Evolutionary conservation across 2,329 filamentous ascomycete species (phyloP), one percentile per base, ranked within the genome.

Genomic region (Emydomyces testavorans): DNA sequence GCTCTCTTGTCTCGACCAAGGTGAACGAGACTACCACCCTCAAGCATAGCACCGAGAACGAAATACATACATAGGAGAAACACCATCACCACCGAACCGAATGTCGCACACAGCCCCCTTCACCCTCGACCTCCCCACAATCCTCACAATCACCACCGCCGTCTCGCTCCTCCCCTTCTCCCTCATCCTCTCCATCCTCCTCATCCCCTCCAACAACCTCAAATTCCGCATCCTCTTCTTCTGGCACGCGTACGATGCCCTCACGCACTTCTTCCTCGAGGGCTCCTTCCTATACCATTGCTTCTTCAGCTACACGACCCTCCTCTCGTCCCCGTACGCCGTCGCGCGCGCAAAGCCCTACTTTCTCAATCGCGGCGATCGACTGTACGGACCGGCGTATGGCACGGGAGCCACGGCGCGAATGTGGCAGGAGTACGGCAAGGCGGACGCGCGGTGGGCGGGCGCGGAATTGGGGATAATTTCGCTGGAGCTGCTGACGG

Each of bases 201-300:
- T 75, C 7, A 71, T 83, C 21, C 77, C 81, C 3, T 61, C 67
- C 15, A 60, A 71, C 1, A 71, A 79, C 8, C 67, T 76, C 1
- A 62, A 69, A 31, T 76, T 79, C 48, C 86, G 88, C 52, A 70
- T 85, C 62, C 80, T 95, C 54, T 94, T 94, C 74, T 77, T 93
- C 68, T 95, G 90, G 90, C 89, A 95, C 70, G 76, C 85, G 31
- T 93, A 94, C 69, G 89, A 95, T 65, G 86, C 86, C 26, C 76
- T 95, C 36, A 90, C 89, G 60, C 92, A 98, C 71, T 79, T 93
- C 66, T 73, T 87, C 63, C 83, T 96, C 63, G 90, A 96, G 70
- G 89, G 87, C 46, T 83, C 80, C 59, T 96, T 87, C 67, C 79
- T 95, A 20, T 95, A 88, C 74, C 86, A 94, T 69, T 94, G 86